Evolutionary conservation across 2,329 filamentous ascomycete genomes (phyloP).

Genomic region (Leptosphaerulina australis): DNA sequence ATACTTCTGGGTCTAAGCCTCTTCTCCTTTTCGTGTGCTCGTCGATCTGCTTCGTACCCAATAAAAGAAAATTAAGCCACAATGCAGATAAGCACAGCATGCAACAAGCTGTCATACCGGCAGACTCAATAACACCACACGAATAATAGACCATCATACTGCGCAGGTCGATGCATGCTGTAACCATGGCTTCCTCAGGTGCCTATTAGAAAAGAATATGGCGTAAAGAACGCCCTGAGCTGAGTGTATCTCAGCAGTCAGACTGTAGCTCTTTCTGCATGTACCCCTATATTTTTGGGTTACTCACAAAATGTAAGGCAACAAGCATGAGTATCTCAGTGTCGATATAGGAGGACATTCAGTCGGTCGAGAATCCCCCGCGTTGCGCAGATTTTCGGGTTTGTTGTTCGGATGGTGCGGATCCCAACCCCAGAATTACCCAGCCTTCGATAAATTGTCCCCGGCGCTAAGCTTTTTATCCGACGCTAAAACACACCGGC

Average conservation of each 20-base stretch:
- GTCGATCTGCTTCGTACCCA: background rate
- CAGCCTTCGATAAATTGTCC: conserved; percentile 3
- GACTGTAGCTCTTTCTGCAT: no score
- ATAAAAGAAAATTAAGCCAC: no score
- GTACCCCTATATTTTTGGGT: no score
- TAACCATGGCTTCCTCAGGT: background rate
- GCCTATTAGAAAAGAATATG: no score
- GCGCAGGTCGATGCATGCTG: background rate
- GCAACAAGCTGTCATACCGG: background rate
- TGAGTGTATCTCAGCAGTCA: no score
- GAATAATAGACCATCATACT: background rate
- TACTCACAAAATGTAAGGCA: no score
- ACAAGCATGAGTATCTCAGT: no score
- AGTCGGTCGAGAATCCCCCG: background rate
- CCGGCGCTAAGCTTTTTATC: conserved; percentile 1
- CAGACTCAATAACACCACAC: background rate
- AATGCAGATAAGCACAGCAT: background rate
- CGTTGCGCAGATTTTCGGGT: conserved; percentile 1
- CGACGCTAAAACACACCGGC: conserved; percentile 8
- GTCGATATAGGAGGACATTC: background rate
- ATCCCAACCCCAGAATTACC: conserved; percentile 11
- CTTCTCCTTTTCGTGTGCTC: background rate
- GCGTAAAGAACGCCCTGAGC: no score
- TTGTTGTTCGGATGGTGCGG: conserved; percentile 1
- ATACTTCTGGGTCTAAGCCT: no score